A percentile compares a stretch with the other conserved stretches of the same genome.
These are phyloP conservation scores for Lepidium africanum DNA, from an alignment of 345 rosid genomes.

Conservation along the genomic window DNA sequence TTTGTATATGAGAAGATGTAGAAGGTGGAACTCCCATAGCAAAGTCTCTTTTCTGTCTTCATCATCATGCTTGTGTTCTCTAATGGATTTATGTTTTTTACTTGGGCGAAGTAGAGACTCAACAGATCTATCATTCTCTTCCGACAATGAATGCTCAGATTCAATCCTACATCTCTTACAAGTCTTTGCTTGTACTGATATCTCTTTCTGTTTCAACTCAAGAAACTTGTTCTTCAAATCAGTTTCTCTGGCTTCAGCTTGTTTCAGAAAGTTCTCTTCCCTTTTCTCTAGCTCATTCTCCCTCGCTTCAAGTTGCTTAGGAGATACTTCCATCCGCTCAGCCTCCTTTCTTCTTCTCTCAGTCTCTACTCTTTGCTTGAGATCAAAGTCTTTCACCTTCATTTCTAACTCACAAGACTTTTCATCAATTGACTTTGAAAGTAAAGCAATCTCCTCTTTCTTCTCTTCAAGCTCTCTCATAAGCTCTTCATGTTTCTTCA, in stretches of 20 bases:
- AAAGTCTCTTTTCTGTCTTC: neutral
- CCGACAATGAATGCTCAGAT: neutral
- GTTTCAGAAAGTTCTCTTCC: too few species aligned
- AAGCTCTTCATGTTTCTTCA: neutral
- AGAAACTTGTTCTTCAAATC: neutral
- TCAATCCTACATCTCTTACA: neutral
- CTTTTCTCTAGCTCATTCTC: too few species aligned
- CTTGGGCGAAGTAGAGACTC: neutral
- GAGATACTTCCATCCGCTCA: neutral
- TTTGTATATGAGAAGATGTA: neutral
- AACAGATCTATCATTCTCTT: neutral
- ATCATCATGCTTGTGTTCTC: conserved; percentile 14
- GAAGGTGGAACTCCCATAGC: neutral
- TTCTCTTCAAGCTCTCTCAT: neutral
- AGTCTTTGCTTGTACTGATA: neutral
- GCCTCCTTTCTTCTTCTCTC: neutral
- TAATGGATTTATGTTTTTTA: neutral
- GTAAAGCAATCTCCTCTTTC: neutral
- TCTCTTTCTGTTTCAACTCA: neutral
- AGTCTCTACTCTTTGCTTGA: neutral
- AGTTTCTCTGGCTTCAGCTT: neutral
- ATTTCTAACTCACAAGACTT: neutral
- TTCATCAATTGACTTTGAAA: neutral
- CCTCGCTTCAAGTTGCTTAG: neutral
- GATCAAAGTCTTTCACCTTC: neutral